phyloP scores from a whole-genome alignment of 495 filamentous ascomycete species.

The Talaromyces wortmannii region DNA sequence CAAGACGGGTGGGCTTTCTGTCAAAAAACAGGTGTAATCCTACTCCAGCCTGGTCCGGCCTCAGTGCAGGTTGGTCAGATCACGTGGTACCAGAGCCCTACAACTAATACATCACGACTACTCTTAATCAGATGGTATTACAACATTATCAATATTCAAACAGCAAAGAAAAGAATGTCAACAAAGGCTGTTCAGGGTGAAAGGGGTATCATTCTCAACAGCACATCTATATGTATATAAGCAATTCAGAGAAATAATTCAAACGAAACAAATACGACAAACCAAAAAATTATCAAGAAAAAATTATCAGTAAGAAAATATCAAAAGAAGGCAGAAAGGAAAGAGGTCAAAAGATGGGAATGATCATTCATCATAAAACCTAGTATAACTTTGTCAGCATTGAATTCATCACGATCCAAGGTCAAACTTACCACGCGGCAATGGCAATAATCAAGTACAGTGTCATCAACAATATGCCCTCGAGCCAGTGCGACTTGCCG shows the following conservation, averaged over 20 bases:
- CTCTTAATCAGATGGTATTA: background rate
- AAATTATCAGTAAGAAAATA: background rate
- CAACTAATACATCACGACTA: too few relatives aligned
- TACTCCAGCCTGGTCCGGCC: too few relatives aligned
- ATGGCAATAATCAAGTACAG: slow-evolving; percentile 69
- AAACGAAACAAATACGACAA: background rate
- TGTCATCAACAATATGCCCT: slow-evolving; percentile 67
- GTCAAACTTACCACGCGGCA: slow-evolving; percentile 35
- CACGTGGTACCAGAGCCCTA: too few relatives aligned
- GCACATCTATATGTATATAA: background rate
- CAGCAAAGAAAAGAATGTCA: background rate
- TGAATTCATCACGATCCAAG: background rate
- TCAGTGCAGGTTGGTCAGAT: too few relatives aligned
- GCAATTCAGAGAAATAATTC: slow-evolving; percentile 9
- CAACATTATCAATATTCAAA: background rate
- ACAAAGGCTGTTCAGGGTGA: background rate
- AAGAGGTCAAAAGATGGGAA: background rate
- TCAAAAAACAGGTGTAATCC: too few relatives aligned
- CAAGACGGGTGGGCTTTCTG: too few relatives aligned
- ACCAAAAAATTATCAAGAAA: background rate
- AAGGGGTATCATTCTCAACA: background rate
- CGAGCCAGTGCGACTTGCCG: slow-evolving; percentile 58
- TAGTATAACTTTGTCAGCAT: background rate
- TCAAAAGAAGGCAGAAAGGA: slow-evolving; percentile 1
- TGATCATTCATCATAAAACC: background rate